A percentile compares a stretch with the other conserved stretches of the same genome.
These are phyloP conservation scores for Fusarium pseudograminearum DNA, from an alignment of 2,329 filamentous ascomycete species.

Conservation along the genomic window DNA sequence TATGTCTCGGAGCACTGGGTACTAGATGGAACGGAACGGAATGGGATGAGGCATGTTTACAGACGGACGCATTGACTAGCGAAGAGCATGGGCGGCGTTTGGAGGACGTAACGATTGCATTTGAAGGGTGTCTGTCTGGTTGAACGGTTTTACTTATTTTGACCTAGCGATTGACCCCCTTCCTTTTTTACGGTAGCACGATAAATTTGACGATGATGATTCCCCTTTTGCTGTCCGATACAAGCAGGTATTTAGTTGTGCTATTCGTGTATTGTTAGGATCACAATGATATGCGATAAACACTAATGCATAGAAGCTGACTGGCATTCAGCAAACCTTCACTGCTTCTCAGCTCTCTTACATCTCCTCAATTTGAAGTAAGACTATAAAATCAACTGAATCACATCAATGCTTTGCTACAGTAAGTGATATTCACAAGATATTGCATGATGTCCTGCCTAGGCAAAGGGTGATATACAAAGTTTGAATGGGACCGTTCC, in stretches of 20 bases:
- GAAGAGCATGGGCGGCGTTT: slow-evolving; percentile 55
- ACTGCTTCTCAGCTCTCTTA: not conserved
- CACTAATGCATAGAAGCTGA: not conserved
- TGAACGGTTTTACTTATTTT: slow-evolving; percentile 35
- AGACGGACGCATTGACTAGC: slow-evolving; percentile 53
- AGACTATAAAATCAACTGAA: not conserved
- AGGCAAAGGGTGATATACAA: too few species aligned
- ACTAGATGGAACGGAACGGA: slow-evolving; percentile 42
- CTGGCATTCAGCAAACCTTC: not conserved
- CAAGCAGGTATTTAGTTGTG: not conserved
- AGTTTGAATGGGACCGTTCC: not conserved
- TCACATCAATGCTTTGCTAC: not conserved
- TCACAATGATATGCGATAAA: not conserved
- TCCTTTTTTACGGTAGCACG: slow-evolving; percentile 34
- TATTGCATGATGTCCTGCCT: not conserved
- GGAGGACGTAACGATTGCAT: slow-evolving; percentile 50
- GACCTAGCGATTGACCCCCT: slow-evolving; percentile 30
- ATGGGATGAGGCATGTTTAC: slow-evolving; percentile 50
- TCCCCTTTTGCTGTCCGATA: not conserved
- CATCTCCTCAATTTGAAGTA: not conserved
- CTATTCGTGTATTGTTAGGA: not conserved
- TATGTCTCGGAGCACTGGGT: slow-evolving; percentile 40
- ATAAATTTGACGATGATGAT: slow-evolving; percentile 27
- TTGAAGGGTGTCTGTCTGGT: slow-evolving; percentile 40
- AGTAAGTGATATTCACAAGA: not conserved